Percentiles rank a stretch among this genome's conserved stretches.
Conservation (phyloP, 371 early-diverging fungal genomes). For the Saksenaea vasiformis region DNA sequence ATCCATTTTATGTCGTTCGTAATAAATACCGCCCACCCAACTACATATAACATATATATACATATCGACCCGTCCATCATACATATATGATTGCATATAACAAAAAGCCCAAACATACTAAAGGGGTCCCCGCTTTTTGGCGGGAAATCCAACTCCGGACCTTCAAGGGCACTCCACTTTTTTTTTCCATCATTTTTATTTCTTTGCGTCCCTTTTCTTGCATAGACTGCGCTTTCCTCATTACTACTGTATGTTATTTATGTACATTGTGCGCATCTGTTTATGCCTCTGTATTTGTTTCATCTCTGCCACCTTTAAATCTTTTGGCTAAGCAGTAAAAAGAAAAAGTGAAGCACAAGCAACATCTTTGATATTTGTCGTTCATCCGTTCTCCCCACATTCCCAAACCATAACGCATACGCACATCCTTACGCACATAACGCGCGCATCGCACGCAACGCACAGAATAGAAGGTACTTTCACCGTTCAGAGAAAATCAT, state of each 20-base stretch:
- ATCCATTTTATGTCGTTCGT: slow-evolving; percentile 29
- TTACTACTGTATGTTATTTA: slow-evolving; percentile 4
- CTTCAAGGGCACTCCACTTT: not conserved
- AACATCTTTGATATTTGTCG: not conserved
- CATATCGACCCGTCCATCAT: slow-evolving; percentile 2
- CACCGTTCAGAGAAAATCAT: not conserved
- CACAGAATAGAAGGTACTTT: not conserved
- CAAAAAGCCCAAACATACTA: slow-evolving; percentile 3
- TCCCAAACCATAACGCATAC: not conserved
- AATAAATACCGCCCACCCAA: slow-evolving; percentile 10
- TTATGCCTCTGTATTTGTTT: not conserved
- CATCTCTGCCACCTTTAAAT: not conserved
- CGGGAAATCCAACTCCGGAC: slow-evolving; percentile 7
- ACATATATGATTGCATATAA: slow-evolving; percentile 6
- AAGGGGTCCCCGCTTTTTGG: slow-evolving; percentile 8
- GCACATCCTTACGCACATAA: not conserved
- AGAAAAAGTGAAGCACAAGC: not conserved
- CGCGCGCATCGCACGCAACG: not conserved
- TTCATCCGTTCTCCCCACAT: slow-evolving; percentile 1
- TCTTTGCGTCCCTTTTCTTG: slow-evolving; percentile 4
- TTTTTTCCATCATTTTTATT: not conserved
- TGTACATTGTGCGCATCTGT: slow-evolving; percentile 5
- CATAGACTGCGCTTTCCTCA: not conserved
- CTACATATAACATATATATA: slow-evolving; percentile 8
- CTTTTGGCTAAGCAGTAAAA: not conserved